Evolutionary conservation across 257 asterid genomes (phyloP), one percentile per base, ranked within the genome.

Genomic region (Galeopsis tetrahit): DNA sequence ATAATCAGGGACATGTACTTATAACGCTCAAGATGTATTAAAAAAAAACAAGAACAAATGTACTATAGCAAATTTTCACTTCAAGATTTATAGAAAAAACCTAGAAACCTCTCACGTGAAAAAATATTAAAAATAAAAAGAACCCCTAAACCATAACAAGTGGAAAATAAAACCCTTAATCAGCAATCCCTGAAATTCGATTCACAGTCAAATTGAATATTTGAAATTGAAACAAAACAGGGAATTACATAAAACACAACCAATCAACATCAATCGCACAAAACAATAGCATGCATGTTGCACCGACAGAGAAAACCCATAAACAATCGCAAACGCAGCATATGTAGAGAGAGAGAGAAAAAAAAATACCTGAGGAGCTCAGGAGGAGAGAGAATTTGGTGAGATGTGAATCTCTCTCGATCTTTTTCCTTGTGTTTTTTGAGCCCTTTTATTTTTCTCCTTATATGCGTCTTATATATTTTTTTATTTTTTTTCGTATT

Each of bases 391-490:
- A 68, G 65, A 73, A 35, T 55, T 62, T 59, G 83, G 74, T 56
- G 79, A 81, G 85, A 82, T 75, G 83, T 77, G 81, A 83, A 78
- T 72, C 83, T 72, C 80, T 83, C 78, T 72, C 78, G 68, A 49
- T 55, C 63, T 69, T 48, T 55, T 64, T 72, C 52, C 36, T 13
- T 63, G 11, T 9, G 21, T 75, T 40, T 17, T 40, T 42, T 49
- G 49, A 38, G 60, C 44, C 10, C 43, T 69, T 63, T 53, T 39
- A 11, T 66, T 43, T 38, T 10, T 11, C n/a, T 61, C 10, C 15
- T 63, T 14, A 42, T 66, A 42, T 74, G 53, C 44, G 31, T 9
- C 5, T 13, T 66, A 0, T 38, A 13, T 48, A 46, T 42, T 15
- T 28, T 4, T 48, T 43, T 43, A 1, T 11, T 11, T 4, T 2